A percentile compares a stretch with the other conserved stretches of the same genome.
phyloP scores from a whole-genome alignment of 352 stramenopile species.

The Phytophthora foliorum region DNA sequence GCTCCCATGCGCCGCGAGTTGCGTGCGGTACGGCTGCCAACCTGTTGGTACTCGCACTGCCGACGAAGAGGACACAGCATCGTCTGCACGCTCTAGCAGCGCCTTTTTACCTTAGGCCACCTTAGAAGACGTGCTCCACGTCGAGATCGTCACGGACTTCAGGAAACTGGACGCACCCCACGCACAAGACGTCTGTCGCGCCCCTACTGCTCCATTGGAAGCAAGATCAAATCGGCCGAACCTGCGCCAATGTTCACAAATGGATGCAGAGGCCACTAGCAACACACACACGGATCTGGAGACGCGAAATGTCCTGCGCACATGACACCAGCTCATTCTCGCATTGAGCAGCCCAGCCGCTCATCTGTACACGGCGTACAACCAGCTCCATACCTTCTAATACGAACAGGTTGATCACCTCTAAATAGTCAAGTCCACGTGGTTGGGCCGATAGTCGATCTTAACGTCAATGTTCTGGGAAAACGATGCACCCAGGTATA shows the following conservation, averaged over 20 bases:
- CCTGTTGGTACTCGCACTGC: slow-evolving; percentile 77
- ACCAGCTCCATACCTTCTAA: slow-evolving; percentile 91
- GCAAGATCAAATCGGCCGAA: slow-evolving; percentile 85
- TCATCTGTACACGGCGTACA: slow-evolving; percentile 87
- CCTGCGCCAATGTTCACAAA: slow-evolving; percentile 91
- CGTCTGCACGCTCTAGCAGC: slow-evolving; percentile 84
- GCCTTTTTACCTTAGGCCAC: slow-evolving; percentile 86
- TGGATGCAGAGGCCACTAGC: slow-evolving; percentile 83
- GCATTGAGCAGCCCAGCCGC: slow-evolving; percentile 74
- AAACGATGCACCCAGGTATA: slow-evolving; percentile 75
- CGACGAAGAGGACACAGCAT: slow-evolving; percentile 79
- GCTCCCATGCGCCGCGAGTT: slow-evolving; percentile 85
- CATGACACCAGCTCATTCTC: slow-evolving; percentile 88
- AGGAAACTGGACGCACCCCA: slow-evolving; percentile 88
- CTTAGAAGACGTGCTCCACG: slow-evolving; percentile 86
- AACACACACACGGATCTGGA: slow-evolving; percentile 92
- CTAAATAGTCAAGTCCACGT: slow-evolving; percentile 91
- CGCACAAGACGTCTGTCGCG: slow-evolving; percentile 86
- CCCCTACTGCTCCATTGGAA: slow-evolving; percentile 89
- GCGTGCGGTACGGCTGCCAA: slow-evolving; percentile 79
- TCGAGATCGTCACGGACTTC: slow-evolving; percentile 91
- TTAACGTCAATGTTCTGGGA: slow-evolving; percentile 93
- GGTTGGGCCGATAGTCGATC: slow-evolving; percentile 90
- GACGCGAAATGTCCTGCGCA: slow-evolving; percentile 90
- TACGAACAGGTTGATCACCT: slow-evolving; percentile 92